Percentiles rank a stretch among this genome's conserved stretches.
Conservation (phyloP, 202 grass and related monocot genomes). For the Panicum hallii region DNA sequence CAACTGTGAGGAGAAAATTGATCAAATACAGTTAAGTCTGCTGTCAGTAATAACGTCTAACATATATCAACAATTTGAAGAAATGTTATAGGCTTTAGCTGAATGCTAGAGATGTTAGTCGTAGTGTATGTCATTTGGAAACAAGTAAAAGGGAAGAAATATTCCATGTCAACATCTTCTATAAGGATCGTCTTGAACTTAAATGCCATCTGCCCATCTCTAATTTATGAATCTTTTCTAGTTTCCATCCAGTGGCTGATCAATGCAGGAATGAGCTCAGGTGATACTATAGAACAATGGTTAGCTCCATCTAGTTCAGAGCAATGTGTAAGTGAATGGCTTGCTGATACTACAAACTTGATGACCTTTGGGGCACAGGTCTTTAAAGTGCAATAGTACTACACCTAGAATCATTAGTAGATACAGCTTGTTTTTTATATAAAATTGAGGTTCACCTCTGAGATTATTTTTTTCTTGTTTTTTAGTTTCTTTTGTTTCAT, state of each 20-base stretch:
- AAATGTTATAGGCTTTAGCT: background rate
- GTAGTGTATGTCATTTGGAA: background rate
- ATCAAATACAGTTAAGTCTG: slow-evolving; percentile 13
- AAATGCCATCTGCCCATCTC: background rate
- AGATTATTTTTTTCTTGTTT: slow-evolving; percentile 33
- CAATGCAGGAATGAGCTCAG: slow-evolving; percentile 12
- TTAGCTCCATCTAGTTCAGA: slow-evolving; percentile 3
- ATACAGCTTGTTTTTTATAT: slow-evolving; percentile 14
- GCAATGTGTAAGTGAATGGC: background rate
- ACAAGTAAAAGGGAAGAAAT: slow-evolving; percentile 19
- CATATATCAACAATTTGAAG: background rate
- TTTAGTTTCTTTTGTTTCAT: slow-evolving; percentile 48
- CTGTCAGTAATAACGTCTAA: background rate
- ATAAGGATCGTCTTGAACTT: slow-evolving; percentile 8
- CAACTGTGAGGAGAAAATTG: background rate
- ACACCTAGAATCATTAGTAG: slow-evolving; percentile 8
- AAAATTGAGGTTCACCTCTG: slow-evolving; percentile 43
- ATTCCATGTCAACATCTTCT: background rate
- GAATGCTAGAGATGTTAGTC: background rate
- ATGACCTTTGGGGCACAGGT: too few relatives aligned
- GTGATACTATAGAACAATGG: background rate
- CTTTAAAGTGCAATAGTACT: background rate
- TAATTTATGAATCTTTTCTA: slow-evolving; percentile 35
- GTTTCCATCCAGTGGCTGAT: background rate
- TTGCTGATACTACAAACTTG: background rate